Percentiles rank a stretch among this genome's conserved stretches.
phyloP scores from a whole-genome alignment of 495 filamentous ascomycete species.

The Alectoria sarmentosa region DNA sequence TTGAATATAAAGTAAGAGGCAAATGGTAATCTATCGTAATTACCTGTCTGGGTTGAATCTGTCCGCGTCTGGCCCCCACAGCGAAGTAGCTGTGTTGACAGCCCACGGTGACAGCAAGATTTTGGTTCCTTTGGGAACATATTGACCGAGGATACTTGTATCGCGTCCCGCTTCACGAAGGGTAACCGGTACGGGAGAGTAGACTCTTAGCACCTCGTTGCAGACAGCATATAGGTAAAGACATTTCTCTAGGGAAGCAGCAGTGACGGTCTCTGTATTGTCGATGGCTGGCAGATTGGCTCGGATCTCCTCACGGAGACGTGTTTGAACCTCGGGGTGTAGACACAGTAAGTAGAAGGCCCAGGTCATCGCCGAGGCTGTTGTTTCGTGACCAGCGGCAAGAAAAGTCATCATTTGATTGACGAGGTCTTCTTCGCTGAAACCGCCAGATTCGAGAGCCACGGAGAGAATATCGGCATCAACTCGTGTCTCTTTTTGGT shows the following conservation, averaged over 20 bases:
- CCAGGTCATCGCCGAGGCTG: constrained; percentile 54
- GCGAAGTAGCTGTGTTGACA: constrained; percentile 63
- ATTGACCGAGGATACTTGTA: constrained; percentile 52
- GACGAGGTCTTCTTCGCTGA: constrained; percentile 70
- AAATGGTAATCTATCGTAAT: no score
- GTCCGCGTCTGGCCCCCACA: constrained; percentile 80
- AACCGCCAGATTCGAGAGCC: constrained; percentile 67
- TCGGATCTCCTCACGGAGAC: constrained; percentile 55
- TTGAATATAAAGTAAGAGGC: no score
- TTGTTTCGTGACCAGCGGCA: constrained; percentile 82
- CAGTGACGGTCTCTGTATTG: constrained; percentile 40
- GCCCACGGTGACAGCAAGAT: constrained; percentile 46
- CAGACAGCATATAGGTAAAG: constrained; percentile 56
- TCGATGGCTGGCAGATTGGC: constrained; percentile 52
- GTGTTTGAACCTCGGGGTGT: constrained; percentile 48
- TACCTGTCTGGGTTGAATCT: constrained; percentile 79
- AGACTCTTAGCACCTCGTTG: constrained; percentile 53
- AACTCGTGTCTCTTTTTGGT: constrained; percentile 36
- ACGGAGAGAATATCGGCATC: constrained; percentile 78
- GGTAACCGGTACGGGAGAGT: constrained; percentile 54
- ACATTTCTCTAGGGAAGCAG: constrained; percentile 46
- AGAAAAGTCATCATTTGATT: constrained; percentile 97
- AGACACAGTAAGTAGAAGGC: constrained; percentile 51
- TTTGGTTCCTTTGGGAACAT: constrained; percentile 48
- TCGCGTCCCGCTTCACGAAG: constrained; percentile 55